These are phyloP conservation scores for Entomophthora muscae DNA, from an alignment of 371 early-diverging fungal species.

Conservation along the genomic window DNA sequence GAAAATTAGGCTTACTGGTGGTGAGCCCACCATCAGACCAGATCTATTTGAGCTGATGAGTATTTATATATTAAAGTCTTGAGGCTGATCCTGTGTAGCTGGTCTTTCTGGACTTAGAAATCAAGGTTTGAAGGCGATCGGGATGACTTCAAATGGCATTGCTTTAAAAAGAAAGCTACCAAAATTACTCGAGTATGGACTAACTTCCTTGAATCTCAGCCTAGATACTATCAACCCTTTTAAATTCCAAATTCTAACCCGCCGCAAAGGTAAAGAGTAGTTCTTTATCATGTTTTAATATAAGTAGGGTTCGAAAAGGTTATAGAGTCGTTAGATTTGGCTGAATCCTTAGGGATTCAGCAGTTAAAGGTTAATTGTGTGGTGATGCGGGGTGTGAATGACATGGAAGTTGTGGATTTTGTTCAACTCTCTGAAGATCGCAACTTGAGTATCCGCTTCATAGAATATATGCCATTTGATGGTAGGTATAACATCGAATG, in stretches of 20 bases:
- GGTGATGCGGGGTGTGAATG: constrained; percentile 71
- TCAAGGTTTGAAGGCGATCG: constrained; percentile 55
- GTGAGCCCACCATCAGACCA: constrained; percentile 87
- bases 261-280: constrained; percentile 37
- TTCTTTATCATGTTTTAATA: neutral
- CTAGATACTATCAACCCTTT: constrained; percentile 75
- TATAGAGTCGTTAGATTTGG: constrained; percentile 48
- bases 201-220: constrained; percentile 75
- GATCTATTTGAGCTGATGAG: constrained; percentile 70
- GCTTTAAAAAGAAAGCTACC: constrained; percentile 70
- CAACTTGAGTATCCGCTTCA: constrained; percentile 69
- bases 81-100: constrained; percentile 12
- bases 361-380: constrained; percentile 81
- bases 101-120: constrained; percentile 49
- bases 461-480: constrained; percentile 96
- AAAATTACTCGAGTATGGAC: constrained; percentile 41
- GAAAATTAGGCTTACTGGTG: constrained; percentile 88
- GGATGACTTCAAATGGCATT: constrained; percentile 88
- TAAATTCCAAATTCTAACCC: constrained; percentile 76
- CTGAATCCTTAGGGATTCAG: constrained; percentile 35
- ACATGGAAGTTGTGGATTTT: constrained; percentile 64
- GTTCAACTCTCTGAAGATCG: constrained; percentile 59
- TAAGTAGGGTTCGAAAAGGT: constrained; percentile 49
- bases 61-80: constrained; percentile 12
- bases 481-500: too few relatives aligned